Evolutionary conservation across 2,329 filamentous ascomycete genomes (phyloP), one percentile per base, ranked within the genome.

Genomic region (Clonostachys rhizophaga): DNA sequence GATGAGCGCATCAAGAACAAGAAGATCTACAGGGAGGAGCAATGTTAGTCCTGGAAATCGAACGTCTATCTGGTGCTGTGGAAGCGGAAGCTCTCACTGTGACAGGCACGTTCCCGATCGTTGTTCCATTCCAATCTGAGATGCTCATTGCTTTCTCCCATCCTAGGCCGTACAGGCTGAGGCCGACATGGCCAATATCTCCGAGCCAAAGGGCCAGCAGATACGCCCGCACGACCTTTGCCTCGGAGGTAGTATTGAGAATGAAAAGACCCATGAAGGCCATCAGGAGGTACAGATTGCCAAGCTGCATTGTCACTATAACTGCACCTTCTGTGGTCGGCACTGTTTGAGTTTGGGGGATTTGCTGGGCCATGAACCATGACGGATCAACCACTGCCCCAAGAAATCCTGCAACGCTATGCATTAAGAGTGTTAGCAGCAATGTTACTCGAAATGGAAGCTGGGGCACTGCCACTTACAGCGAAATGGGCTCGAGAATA

Each of bases 61-160:
- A 30, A 30, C 24, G 9, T 30, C 24, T 30, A 30, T 30, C 24
- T 30, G 24, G 24, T 30, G 24, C 10, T 30, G 10, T 30, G 24
- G 24, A 30, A 30, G 24, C 16, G 24, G 40, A 7, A n/a, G 18
- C 18, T 62, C 76, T 66, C 55, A 83, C 77, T 24, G 86, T 89
- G 44, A 76, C 73, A 8, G 76, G 83, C 51, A 91, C 72, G 56
- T 90, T 90, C 4, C 86, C 87, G 80, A 82, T 87, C n/a, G 83
- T 78, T 70, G 86, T 77, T 34, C 76, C 68, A 60, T 88, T 89
- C 86, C 86, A 90, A 18, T 63, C 66, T 5, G 57, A 64, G 11
- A 85, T 64, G 53, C 81, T 74, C 41, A 78, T 51, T 42, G 79
- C 72, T 34, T 66, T 67, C 10, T 78, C 71, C 58, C 69, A 70